Conservation (phyloP, 2,329 filamentous ascomycete species). For the Trichophyton mentagrophytes region DNA sequence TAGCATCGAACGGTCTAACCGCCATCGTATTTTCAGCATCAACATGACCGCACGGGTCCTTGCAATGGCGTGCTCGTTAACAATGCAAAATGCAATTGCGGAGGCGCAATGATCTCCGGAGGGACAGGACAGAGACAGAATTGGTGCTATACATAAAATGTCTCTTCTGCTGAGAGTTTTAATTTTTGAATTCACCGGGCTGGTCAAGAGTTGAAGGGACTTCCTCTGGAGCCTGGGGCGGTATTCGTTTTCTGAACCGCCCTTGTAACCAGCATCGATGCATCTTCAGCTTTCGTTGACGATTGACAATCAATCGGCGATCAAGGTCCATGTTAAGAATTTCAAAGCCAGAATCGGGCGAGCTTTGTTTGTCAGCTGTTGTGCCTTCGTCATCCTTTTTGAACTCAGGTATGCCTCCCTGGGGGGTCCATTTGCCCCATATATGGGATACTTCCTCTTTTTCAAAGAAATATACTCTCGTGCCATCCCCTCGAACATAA, state of each 20-base stretch:
- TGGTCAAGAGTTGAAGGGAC: neutral
- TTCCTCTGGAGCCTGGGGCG: neutral
- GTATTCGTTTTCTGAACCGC: conserved; percentile 27
- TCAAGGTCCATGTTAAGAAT: conserved; percentile 72
- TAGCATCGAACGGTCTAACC: neutral
- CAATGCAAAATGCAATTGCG: neutral
- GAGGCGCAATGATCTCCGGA: neutral
- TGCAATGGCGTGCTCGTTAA: neutral
- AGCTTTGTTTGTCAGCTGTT: conserved; percentile 10
- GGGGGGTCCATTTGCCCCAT: conserved; percentile 48
- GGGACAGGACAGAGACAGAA: neutral
- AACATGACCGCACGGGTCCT: neutral
- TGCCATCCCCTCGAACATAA: conserved; percentile 89
- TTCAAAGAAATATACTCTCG: conserved; percentile 95
- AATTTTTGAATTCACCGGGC: neutral
- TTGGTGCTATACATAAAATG: neutral
- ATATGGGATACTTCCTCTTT: conserved; percentile 66
- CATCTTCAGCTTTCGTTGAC: conserved; percentile 87
- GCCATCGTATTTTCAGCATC: neutral
- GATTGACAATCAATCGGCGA: conserved; percentile 79
- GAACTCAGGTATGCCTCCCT: conserved; percentile 22
- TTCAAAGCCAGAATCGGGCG: conserved; percentile 42
- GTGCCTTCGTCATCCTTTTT: conserved; percentile 10
- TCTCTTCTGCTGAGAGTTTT: neutral
- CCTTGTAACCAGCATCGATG: conserved; percentile 69